A percentile compares a stretch with the other conserved stretches of the same genome.
Evolutionary conservation across 1,139 yeast genomes (phyloP).

Genomic region (Suhomyces panamericanus): DNA sequence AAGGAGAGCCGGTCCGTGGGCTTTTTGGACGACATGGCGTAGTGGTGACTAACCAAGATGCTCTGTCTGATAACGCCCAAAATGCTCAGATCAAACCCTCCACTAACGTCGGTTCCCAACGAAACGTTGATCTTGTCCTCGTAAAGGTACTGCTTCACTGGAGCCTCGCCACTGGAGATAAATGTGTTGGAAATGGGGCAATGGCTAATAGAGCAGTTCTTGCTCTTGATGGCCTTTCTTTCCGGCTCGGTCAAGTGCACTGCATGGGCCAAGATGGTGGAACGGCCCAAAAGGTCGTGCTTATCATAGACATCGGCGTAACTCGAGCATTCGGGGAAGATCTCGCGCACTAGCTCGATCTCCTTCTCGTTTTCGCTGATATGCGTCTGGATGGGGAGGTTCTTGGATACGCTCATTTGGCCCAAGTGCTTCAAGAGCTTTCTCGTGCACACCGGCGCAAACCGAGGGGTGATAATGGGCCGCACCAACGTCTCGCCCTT

Average conservation of each 20-base stretch:
- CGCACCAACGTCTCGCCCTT: conserved; percentile 46
- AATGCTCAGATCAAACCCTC: conserved; percentile 84
- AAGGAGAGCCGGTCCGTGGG: conserved; percentile 55
- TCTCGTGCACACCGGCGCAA: conserved; percentile 85
- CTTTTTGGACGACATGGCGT: conserved; percentile 58
- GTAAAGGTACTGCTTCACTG: conserved; percentile 64
- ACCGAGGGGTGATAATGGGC: conserved; percentile 88
- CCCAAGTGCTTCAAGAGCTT: conserved; percentile 67
- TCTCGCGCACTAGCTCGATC: conserved; percentile 66
- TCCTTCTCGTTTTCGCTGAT: conserved; percentile 78
- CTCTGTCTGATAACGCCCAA: conserved; percentile 77
- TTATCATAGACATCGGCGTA: conserved; percentile 80
- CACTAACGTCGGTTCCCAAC: conserved; percentile 90
- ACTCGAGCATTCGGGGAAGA: conserved; percentile 68
- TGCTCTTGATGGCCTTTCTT: conserved; percentile 51
- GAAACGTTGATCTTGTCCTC: conserved; percentile 72
- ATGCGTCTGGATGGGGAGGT: conserved; percentile 85
- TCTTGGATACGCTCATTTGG: conserved; percentile 44
- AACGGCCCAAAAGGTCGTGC: conserved; percentile 56
- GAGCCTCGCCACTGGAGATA: conserved; percentile 88
- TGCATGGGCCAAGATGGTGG: conserved; percentile 88
- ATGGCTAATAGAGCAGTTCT: conserved; percentile 77
- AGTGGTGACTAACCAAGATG: conserved; percentile 78
- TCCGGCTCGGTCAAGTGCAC: conserved; percentile 72
- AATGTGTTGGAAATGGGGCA: conserved; percentile 93